Evolutionary conservation across 805 yeast genomes (phyloP).

Genomic region (Hanseniaspora hatyaiensis): DNA sequence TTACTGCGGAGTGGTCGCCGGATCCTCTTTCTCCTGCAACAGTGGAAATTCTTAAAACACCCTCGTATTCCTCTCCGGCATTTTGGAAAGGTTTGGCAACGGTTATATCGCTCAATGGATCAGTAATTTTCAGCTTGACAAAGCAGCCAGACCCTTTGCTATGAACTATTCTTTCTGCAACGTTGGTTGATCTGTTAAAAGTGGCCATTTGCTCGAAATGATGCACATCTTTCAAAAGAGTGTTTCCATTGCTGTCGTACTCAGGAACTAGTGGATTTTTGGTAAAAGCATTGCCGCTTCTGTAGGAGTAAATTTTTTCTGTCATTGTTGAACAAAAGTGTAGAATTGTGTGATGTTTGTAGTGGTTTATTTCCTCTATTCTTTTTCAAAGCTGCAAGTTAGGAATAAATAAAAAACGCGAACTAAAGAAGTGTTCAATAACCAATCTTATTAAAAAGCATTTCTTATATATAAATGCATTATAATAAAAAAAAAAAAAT

Average conservation of each 20-base stretch:
- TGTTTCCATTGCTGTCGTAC: constrained; percentile 47
- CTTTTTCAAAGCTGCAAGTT: no score
- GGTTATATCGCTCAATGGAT: constrained; percentile 43
- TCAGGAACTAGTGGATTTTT: constrained; percentile 45
- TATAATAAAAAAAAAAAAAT: no score
- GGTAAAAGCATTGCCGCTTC: constrained; percentile 45
- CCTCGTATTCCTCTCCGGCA: constrained; percentile 35
- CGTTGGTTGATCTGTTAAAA: constrained; percentile 47
- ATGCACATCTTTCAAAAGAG: constrained; percentile 48
- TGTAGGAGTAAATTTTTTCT: constrained; percentile 29
- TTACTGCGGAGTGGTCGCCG: constrained; percentile 58
- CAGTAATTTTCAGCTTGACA: constrained; percentile 48
- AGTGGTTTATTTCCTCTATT: neutral
- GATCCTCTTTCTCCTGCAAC: constrained; percentile 73
- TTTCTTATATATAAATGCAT: no score
- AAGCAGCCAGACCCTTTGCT: constrained; percentile 58
- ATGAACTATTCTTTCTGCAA: constrained; percentile 58
- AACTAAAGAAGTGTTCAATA: no score
- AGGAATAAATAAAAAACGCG: no score
- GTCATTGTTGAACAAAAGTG: neutral
- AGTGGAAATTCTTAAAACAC: constrained; percentile 50
- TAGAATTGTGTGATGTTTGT: neutral
- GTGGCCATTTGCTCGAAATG: constrained; percentile 46
- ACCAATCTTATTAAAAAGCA: no score
- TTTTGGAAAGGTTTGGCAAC: constrained; percentile 34